These are phyloP conservation scores for Candida arabinofermentans DNA, from an alignment of 805 yeast species.

Conservation along the genomic window DNA sequence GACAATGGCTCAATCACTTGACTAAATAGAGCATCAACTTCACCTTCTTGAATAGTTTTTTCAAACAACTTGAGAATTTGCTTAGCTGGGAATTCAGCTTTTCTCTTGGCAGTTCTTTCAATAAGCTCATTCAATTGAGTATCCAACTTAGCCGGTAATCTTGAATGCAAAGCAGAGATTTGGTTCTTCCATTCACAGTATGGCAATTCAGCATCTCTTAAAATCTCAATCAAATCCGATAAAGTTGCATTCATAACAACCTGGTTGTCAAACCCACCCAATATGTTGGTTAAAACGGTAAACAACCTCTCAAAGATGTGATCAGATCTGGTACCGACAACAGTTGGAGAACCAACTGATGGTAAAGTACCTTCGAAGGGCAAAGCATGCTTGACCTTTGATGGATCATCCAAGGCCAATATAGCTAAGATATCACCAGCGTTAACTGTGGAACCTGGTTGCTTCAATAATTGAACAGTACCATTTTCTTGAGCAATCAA, in stretches of 20 bases:
- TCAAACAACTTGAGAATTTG: constrained; percentile 70
- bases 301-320: constrained; percentile 62
- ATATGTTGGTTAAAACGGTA: constrained; percentile 67
- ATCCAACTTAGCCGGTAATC: constrained; percentile 79
- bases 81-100: constrained; percentile 91
- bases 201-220: constrained; percentile 81
- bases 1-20: constrained; percentile 70
- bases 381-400: constrained; percentile 93
- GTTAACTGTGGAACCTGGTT: constrained; percentile 94
- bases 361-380: constrained; percentile 95
- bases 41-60: constrained; percentile 47
- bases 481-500: constrained; percentile 92
- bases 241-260: constrained; percentile 86
- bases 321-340: constrained; percentile 80
- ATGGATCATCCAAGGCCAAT: constrained; percentile 90
- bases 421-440: constrained; percentile 98
- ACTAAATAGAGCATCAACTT: constrained; percentile 46
- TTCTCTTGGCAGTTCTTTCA: constrained; percentile 59
- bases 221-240: constrained; percentile 62
- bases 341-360: constrained; percentile 75
- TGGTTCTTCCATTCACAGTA: constrained; percentile 87
- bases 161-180: constrained; percentile 86
- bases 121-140: constrained; percentile 59
- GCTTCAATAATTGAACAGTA: constrained; percentile 85
- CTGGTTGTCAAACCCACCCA: constrained; percentile 93